Percentiles rank a stretch among this genome's conserved stretches.
phyloP scores from a whole-genome alignment of 1,284 basidiomycete genomes.

The Singerocomus inundabilis region DNA sequence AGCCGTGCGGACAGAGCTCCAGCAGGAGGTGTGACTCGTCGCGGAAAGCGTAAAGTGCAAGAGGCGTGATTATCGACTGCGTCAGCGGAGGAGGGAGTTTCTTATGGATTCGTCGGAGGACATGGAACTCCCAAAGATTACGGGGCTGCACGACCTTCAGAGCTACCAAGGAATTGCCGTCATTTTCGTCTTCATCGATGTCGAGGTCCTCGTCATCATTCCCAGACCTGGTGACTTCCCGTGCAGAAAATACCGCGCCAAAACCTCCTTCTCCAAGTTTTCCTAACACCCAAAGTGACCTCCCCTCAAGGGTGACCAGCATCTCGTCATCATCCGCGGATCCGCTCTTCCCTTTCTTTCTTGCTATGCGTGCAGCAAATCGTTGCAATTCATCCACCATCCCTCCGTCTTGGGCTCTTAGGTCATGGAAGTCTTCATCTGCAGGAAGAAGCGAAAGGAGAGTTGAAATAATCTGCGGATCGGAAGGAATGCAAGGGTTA shows the following conservation, averaged over 20 bases:
- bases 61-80: slow-evolving; percentile 70
- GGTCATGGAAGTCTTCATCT: slow-evolving; percentile 68
- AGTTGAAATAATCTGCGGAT: slow-evolving; percentile 61
- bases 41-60: slow-evolving; percentile 75
- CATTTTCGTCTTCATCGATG: slow-evolving; percentile 59
- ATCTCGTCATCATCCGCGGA: slow-evolving; percentile 43
- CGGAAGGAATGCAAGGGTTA: slow-evolving; percentile 90
- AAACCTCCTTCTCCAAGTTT: slow-evolving; percentile 98
- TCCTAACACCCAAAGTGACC: slow-evolving; percentile 67
- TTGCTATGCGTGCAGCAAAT: slow-evolving; percentile 55
- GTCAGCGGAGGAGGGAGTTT: slow-evolving; percentile 57
- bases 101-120: slow-evolving; percentile 76
- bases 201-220: slow-evolving; percentile 58
- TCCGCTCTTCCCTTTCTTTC: slow-evolving; percentile 42
- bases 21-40: slow-evolving; percentile 93
- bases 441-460: slow-evolving; percentile 69
- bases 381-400: slow-evolving; percentile 68
- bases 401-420: slow-evolving; percentile 51
- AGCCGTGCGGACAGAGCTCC: slow-evolving; percentile 89
- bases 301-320: slow-evolving; percentile 54
- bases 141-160: slow-evolving; percentile 91
- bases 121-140: slow-evolving; percentile 91
- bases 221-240: slow-evolving; percentile 45
- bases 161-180: slow-evolving; percentile 66
- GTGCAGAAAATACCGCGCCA: slow-evolving; percentile 88